Base-by-base conservation (phyloP, 2,329 filamentous ascomycete species). In the Podosphaera xanthii region DNA sequence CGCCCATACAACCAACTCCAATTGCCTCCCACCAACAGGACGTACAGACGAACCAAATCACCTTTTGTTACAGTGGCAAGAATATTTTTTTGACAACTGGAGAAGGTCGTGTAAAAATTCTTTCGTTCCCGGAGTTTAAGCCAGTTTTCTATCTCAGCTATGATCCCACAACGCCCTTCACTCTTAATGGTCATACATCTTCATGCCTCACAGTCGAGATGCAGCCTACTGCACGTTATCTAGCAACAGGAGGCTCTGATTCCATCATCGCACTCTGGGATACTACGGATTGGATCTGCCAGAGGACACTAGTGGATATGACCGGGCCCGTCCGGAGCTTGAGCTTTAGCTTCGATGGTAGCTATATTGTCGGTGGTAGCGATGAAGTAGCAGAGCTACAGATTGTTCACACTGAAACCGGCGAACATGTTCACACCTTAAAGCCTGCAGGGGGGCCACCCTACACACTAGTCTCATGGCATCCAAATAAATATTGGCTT, bases 251-350 rank as follows among this genome's bases (percentile, higher is more conserved):
- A 36, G 85, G 84, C 8, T 81, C 82, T 8, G 86, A 91, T 66
- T 84, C 83, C 0, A 77, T 87, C 57, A 84, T 90, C 63, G 77
- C 83, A 4, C 73, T 91, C 2, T 91, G 86, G 83, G 85, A 90
- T 66, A 89, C 86, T 2, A 76, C 77, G 48, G 82, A 86, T 64
- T 89, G 85, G 84, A 80, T 86, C 59, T 89, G 85, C 67, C 78
- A 83, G 66, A 77, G 82, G 61, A 87, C 84, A 0, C 74, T 89
- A 49, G 81, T 81, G 42, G 76, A 79, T 64, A 84, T 87, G 73
- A 76, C 77, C 8, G 83, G 83, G 1, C 80, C 84, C 2, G 81
- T 90, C 35, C 77, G 80, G 66, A 86, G 79, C 67, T 75, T 90
- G 60, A 67, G 83, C 67, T 91, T 90, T 68, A 85, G 80, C 14